phyloP scores from a whole-genome alignment of 257 asterid genomes.

The Scutellaria baicalensis region DNA sequence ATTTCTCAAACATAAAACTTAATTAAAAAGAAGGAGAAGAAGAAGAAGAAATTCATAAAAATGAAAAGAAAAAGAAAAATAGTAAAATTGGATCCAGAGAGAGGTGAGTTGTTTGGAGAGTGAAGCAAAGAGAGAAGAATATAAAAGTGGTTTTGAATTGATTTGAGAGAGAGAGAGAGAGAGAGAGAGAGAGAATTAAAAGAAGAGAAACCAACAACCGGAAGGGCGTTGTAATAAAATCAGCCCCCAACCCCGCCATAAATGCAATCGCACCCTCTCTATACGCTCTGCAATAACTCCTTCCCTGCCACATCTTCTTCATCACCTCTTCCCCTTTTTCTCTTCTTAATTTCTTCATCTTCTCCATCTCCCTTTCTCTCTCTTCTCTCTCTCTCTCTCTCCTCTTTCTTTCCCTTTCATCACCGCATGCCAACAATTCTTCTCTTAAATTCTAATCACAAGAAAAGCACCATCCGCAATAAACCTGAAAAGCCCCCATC shows the following conservation, averaged over 20 bases:
- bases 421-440: conserved; percentile 18
- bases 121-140: neutral
- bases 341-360: conserved; percentile 20
- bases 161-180: neutral
- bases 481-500: conserved; percentile 3
- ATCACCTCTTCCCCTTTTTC: neutral
- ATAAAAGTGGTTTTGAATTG: conserved; percentile 8
- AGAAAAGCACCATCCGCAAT: conserved; percentile 35
- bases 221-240: conserved; percentile 39
- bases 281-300: conserved; percentile 74
- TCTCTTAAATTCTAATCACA: conserved; percentile 70
- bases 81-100: conserved; percentile 5
- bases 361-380: conserved; percentile 14
- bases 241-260: conserved; percentile 49
- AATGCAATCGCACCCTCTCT: conserved; percentile 79
- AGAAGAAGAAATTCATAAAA: neutral
- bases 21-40: neutral
- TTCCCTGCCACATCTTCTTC: conserved; percentile 41
- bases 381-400: conserved; percentile 6
- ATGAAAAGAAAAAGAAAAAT: neutral
- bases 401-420: conserved; percentile 22
- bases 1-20: neutral
- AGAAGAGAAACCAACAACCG: conserved; percentile 40
- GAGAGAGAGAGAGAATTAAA: conserved; percentile 25
- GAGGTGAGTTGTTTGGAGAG: conserved; percentile 24